Conservation (phyloP, 176 grass and related monocot species). For the Pharus latifolius region DNA sequence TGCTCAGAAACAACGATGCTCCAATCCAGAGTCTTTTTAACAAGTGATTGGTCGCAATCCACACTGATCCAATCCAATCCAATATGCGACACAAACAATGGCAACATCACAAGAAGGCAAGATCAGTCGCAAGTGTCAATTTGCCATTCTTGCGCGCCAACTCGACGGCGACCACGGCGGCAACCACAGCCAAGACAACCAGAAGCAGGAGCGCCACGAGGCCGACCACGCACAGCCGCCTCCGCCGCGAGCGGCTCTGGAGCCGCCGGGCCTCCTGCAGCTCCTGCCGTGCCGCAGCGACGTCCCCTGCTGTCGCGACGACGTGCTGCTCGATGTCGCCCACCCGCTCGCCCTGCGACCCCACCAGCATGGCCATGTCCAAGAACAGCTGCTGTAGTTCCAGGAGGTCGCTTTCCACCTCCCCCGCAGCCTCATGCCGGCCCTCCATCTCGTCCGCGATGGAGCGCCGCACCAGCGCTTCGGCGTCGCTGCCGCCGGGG, state of each 20-base stretch:
- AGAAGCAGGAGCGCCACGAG: constrained; percentile 27
- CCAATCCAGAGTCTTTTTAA: no score
- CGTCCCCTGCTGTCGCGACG: constrained; percentile 26
- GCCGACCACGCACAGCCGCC: constrained; percentile 23
- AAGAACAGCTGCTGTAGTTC: constrained; percentile 87
- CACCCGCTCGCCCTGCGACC: constrained; percentile 43
- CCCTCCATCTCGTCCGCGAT: constrained; percentile 36
- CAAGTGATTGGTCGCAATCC: no score
- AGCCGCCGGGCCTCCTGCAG: constrained; percentile 29
- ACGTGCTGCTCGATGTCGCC: constrained; percentile 58
- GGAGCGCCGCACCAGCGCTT: constrained; percentile 25
- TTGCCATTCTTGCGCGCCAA: constrained; percentile 5
- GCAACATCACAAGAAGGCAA: no score
- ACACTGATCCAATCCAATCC: no score
- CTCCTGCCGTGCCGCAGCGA: constrained; percentile 28
- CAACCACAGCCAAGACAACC: constrained; percentile 29
- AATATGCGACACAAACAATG: no score
- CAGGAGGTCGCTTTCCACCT: constrained; percentile 51
- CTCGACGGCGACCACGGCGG: constrained; percentile 1
- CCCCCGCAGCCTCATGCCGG: constrained; percentile 27
- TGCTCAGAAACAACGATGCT: no score
- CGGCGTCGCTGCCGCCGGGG: constrained; percentile 10
- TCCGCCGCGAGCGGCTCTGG: constrained; percentile 28
- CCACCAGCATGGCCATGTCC: constrained; percentile 72
- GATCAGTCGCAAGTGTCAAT: no score